Base-by-base conservation (phyloP, 2,329 filamentous ascomycete genomes). In the Claviceps digitariae region DNA sequence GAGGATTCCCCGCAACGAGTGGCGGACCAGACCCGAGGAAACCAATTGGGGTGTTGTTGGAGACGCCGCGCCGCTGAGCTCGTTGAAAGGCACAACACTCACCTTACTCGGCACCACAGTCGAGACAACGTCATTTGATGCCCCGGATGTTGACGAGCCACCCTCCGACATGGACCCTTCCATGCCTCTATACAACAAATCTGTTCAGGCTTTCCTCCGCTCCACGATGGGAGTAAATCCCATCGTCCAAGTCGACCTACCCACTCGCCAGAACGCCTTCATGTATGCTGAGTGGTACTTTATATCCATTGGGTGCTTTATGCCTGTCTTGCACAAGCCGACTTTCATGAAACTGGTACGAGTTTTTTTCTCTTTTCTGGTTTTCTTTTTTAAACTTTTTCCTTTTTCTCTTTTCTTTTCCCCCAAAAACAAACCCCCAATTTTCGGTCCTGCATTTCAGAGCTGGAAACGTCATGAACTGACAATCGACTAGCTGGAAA, bases 51-150 rank as follows among this genome's bases (percentile, higher is more conserved):
- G 84, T 40, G 81, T 81, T 20, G 77, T 77, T 2, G 74, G 77
- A 7, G 80, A 84, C 53, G 81, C 78, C 59, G 77, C 79, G 9
- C 79, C 81, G 50, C 69, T 90, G 40, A 87, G 82, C 66, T 83
- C 84, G 8, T 84, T 90, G 62, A 83, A 84, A 61, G 87, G 86
- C 48, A 90, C 85, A 0, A 81, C 79, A 9, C 72, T 93, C n/a
- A 83, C 86, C 1, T 80, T 94, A 52, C 79, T 93, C 44, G 88
- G 87, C 36, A 86, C 85, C 59, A 84, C 86, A 47, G 85, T 93
- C 61, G 86, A 94, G 66, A 78, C 91, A 44, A 82, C 84, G 13
- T 81, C 84, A 46, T 89, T 87, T 61, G 77, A 83, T 48, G 80
- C 78, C 1, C 73, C 76, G 1, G 85, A 88, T 56, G 74, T 81